Evolutionary conservation across 495 filamentous ascomycete genomes (phyloP), one percentile per base, ranked within the genome.

Genomic region (Penicillium arizonense): DNA sequence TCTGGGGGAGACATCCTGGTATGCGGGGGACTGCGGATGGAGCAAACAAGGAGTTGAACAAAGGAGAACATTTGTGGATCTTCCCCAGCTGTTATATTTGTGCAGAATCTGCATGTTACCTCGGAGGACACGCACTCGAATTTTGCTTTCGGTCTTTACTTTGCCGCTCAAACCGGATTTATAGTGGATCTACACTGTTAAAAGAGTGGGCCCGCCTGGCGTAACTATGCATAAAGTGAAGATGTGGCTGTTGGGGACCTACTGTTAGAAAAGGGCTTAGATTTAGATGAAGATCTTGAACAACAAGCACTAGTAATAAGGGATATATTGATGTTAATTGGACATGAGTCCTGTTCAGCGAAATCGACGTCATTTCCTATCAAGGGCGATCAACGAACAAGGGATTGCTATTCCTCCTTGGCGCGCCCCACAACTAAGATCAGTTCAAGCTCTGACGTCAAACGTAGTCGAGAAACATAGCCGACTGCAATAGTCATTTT

Each of bases 1-100:
- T 43, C 48, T 50, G 48, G 38, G 38, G 38, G 32, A 12, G 39
- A 18, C 48, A 50, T 47, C 33, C 33, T 50, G 16, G 37, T 7
- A 38, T 41, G 26, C 10, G 16, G 26, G 20, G 37, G 38, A 3
- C 5, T 24, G 23, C 23, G 23, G 23, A 24, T 14, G 20, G n/a
- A 41, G 38, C 38, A 41, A 42, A 43, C 45, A 38, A 35, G 21
- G 32, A n/a, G 36, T 20, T 42, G 39, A 42, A n/a, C 11, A 33
- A 24, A 38, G 9, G 16, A 23, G 14, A 41, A 32, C 1, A 1
- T 41, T 21, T 43, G 38, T 35, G 48, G 39, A 43, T n/a, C 39
- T 43, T 36, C 35, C 36, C 46, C 38, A 50, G n/a, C 6, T 50
- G 20, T 50, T 50, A 43, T 50, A 50, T 43, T 20, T 34, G 26